phyloP scores from a whole-genome alignment of 1,284 basidiomycete species.

The Apiotrichum akiyoshidainum region DNA sequence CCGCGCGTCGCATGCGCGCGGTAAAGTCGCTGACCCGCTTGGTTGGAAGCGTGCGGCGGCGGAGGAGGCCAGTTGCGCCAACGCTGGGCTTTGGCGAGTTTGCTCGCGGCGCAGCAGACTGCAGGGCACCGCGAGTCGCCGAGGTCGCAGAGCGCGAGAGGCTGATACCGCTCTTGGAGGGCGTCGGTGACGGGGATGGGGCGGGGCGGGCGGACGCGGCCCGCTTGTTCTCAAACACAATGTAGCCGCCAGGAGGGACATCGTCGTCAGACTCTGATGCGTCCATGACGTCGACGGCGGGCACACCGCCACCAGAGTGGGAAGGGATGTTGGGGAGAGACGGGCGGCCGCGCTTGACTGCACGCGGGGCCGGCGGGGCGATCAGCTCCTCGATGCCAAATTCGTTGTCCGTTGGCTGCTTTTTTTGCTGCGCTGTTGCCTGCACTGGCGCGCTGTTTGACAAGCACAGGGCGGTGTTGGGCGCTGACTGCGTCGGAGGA shows the following conservation, averaged over 20 bases:
- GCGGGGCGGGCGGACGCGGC: background rate
- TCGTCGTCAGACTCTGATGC: conserved; percentile 51
- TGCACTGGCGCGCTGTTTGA: too few relatives aligned
- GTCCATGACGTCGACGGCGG: conserved; percentile 33
- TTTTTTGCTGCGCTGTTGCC: background rate
- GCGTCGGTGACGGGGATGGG: background rate
- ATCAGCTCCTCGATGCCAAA: conserved; percentile 11
- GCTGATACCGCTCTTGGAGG: background rate
- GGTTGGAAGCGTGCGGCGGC: conserved; percentile 18
- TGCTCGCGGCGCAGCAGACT: conserved; percentile 9
- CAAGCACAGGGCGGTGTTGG: too few relatives aligned
- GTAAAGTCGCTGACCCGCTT: conserved; percentile 16
- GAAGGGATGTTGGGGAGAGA: conserved; percentile 6
- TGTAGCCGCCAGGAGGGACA: conserved; percentile 43
- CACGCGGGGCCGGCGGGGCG: background rate
- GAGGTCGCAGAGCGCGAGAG: conserved; percentile 5
- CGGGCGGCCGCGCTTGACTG: conserved; percentile 6
- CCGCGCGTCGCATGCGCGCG: conserved; percentile 7
- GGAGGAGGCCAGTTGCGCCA: conserved; percentile 13
- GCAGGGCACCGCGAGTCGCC: conserved; percentile 3
- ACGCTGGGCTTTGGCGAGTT: conserved; percentile 11
- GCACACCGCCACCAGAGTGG: background rate
- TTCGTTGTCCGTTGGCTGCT: background rate
- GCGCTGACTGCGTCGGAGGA: background rate
- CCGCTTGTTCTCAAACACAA: conserved; percentile 18